Evolutionary conservation across 805 yeast genomes (phyloP).

Genomic region (Scheffersomyces stipitis): DNA sequence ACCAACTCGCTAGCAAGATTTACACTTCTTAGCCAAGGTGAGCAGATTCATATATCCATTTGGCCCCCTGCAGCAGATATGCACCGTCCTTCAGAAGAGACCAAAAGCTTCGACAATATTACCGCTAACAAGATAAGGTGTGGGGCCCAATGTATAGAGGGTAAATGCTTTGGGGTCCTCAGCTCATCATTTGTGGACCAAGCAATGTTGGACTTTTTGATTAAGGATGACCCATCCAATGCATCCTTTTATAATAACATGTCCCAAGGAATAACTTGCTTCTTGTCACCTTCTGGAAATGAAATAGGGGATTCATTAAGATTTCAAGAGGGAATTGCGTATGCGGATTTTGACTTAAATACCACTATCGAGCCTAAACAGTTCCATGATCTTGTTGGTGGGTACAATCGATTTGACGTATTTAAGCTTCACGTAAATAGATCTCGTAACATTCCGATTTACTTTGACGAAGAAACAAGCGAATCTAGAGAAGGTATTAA

Average conservation of each 20-base stretch:
- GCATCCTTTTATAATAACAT: conserved; percentile 11
- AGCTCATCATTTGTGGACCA: conserved; percentile 18
- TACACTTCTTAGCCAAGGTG: conserved; percentile 20
- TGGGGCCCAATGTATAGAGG: conserved; percentile 21
- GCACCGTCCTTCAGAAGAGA: neutral
- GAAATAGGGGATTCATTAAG: conserved; percentile 19
- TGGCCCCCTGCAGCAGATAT: conserved; percentile 18
- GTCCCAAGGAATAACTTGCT: conserved; percentile 19
- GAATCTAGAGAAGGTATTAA: no score
- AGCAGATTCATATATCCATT: conserved; percentile 18
- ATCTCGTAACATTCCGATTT: conserved; percentile 9
- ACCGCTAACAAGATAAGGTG: conserved; percentile 19
- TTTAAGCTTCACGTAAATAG: conserved; percentile 15
- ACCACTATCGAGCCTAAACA: conserved; percentile 20
- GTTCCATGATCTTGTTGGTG: conserved; percentile 22
- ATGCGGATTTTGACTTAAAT: conserved; percentile 20
- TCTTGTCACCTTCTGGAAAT: conserved; percentile 17
- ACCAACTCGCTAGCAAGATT: conserved; percentile 22
- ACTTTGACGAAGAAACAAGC: conserved; percentile 4
- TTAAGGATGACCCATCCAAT: conserved; percentile 20
- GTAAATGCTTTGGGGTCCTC: conserved; percentile 20
- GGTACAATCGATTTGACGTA: conserved; percentile 21
- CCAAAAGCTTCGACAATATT: conserved; percentile 8
- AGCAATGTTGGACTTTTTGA: conserved; percentile 14
- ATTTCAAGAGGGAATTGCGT: conserved; percentile 21